phyloP scores from a whole-genome alignment of 2,329 filamentous ascomycete species.

The Geosmithia morbida region DNA sequence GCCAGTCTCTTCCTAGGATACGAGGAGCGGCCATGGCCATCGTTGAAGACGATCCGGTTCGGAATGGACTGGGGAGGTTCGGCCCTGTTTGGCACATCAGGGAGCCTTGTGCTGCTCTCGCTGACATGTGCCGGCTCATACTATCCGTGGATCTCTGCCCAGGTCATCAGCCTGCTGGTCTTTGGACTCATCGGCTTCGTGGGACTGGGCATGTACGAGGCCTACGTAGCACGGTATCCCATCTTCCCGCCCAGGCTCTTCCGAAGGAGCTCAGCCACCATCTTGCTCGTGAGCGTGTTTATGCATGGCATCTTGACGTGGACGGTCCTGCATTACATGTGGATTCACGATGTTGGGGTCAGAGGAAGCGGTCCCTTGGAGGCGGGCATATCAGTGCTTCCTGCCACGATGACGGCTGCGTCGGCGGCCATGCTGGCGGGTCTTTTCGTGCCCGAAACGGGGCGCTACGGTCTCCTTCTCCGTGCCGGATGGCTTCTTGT shows the following conservation, averaged over 20 bases:
- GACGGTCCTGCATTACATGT: constrained; percentile 14
- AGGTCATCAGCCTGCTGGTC: constrained; percentile 41
- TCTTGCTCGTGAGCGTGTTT: constrained; percentile 8
- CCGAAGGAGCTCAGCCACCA: constrained; percentile 6
- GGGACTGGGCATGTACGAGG: constrained; percentile 8
- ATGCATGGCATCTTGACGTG: constrained; percentile 12
- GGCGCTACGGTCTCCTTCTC: constrained; percentile 44
- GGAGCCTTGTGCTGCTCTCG: constrained; percentile 7
- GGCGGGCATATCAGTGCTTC: constrained; percentile 34
- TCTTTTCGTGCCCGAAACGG: constrained; percentile 35
- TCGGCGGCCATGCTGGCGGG: constrained; percentile 44
- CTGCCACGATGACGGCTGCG: constrained; percentile 47
- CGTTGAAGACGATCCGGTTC: constrained; percentile 3
- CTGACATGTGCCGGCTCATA: constrained; percentile 6
- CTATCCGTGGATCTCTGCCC: constrained; percentile 8
- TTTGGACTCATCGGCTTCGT: constrained; percentile 34
- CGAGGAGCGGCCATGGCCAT: constrained; percentile 4
- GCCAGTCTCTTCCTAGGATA: constrained; percentile 12
- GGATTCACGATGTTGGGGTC: constrained; percentile 11
- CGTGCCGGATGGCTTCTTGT: constrained; percentile 47
- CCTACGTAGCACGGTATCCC: constrained; percentile 4
- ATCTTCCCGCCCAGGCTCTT: constrained; percentile 11
- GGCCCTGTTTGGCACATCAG: constrained; percentile 31
- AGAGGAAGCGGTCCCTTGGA: constrained; percentile 8
- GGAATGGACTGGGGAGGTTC: constrained; percentile 49